Conservation (phyloP, 768 basidiomycete genomes). For the Coprinopsis strossmayeri region DNA sequence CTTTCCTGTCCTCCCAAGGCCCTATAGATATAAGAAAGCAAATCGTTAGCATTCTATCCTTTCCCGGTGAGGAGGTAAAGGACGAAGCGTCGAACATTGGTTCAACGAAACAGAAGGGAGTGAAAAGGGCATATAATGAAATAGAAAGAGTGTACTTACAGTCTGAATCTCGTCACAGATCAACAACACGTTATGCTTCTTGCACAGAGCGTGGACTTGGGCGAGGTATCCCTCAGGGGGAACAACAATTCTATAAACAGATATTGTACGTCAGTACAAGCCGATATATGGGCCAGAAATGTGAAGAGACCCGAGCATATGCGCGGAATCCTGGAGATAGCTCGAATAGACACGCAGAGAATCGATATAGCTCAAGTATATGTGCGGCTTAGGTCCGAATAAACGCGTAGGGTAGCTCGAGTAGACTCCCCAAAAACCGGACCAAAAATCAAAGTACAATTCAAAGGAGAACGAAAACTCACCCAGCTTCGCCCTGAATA, state of each 20-base stretch:
- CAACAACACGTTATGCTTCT: conserved; percentile 87
- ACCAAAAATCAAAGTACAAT: conserved; percentile 4
- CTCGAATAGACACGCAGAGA: too few relatives aligned
- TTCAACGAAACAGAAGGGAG: neutral
- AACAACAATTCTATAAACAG: conserved; percentile 68
- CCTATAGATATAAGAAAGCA: conserved; percentile 39
- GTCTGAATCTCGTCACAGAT: conserved; percentile 99
- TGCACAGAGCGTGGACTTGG: conserved; percentile 75
- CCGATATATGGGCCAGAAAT: too few relatives aligned
- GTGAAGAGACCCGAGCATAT: too few relatives aligned
- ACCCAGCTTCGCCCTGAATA: conserved; percentile 99
- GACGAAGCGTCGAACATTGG: neutral
- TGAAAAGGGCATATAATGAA: conserved; percentile 8
- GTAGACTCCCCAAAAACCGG: too few relatives aligned
- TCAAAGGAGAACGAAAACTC: conserved; percentile 19
- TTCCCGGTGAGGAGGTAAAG: neutral
- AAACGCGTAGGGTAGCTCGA: too few relatives aligned
- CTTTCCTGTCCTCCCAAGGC: conserved; percentile 89
- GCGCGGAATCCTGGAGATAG: too few relatives aligned
- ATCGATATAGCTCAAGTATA: too few relatives aligned
- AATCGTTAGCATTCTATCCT: too few relatives aligned
- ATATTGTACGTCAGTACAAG: too few relatives aligned
- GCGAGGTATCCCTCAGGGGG: conserved; percentile 84
- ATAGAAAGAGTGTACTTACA: too few relatives aligned
- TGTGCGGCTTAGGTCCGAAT: too few relatives aligned